Base-by-base conservation (phyloP, 2,329 filamentous ascomycete species). In the Diaporthe sp. region DNA sequence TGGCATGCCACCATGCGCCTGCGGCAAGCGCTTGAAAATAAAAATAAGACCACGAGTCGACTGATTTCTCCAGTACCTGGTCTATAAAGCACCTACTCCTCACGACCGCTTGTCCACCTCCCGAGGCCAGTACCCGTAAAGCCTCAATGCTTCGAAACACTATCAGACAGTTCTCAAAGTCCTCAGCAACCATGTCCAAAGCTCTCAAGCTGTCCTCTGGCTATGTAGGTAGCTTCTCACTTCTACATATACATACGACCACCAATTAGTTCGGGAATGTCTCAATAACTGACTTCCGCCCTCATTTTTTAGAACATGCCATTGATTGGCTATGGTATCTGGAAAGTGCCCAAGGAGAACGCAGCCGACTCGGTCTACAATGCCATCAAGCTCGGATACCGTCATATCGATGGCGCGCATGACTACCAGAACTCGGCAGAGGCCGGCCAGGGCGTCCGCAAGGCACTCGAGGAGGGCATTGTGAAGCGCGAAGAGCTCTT, bases 381-480 rank as follows among this genome's bases (percentile, higher is more conserved):
- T 74, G 82, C 86, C 73, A 89, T 89, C 81, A 88, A 88, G 80
- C 80, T 85, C 22, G 88, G 88, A 22, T 89, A 89, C 80, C 83
- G 88, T 44, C 83, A 87, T 75, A 87, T 89, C 74, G 88, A 89
- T 78, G 84, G 85, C 75, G 88, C 88, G 6, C 88, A 86, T 81
- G 86, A 88, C 80, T 93, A 93, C 79, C 86, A 87, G 72, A 94
- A 92, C 73, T 92, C 93, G 81, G 87, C 86, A 71, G 91, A 92
- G 70, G 91, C 93, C 0, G 93, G 92, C 17, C 83, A 87, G 77
- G 93, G 90, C 27, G 90, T 94, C 79, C 89, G 86, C 77, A 88
- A 83, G 55, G 88, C 87, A 61, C 88, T 89, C 78, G 80, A 80
- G 10, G 86, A 92, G 75, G 89, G 89, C 42, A 88, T 92, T 61